Evolutionary conservation across 805 yeast species (phyloP).

Genomic region (Yarrowia sp.): DNA sequence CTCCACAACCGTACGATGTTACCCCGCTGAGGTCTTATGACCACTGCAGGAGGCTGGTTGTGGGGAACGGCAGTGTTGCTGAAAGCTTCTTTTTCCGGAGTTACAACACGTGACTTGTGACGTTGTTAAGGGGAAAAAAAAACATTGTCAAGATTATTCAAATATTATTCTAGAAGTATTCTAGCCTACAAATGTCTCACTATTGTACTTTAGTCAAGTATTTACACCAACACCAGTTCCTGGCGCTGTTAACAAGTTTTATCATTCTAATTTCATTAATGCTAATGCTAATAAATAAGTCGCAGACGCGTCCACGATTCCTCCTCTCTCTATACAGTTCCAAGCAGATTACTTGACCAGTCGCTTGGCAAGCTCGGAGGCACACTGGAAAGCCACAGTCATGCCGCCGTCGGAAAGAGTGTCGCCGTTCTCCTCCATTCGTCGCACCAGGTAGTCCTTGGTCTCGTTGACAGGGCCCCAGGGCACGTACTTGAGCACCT

Average conservation of each 20-base stretch:
- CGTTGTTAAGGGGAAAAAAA: no score
- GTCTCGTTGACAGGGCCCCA: conserved; percentile 98
- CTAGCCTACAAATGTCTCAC: no score
- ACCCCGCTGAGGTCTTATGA: background rate
- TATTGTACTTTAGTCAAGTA: no score
- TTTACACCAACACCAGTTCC: no score
- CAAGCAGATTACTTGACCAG: conserved; percentile 7
- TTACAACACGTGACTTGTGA: no score
- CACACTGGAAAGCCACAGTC: conserved; percentile 31
- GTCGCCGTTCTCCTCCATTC: conserved; percentile 94
- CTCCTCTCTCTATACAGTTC: background rate
- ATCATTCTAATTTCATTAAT: conserved; percentile 13
- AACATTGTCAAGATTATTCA: no score
- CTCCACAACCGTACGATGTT: background rate
- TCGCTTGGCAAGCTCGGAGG: conserved; percentile 29
- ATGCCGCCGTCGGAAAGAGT: conserved; percentile 58
- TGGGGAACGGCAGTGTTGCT: no score
- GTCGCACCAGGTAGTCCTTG: conserved; percentile 79
- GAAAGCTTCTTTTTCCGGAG: no score
- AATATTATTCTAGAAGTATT: no score
- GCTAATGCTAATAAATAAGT: conserved; percentile 22
- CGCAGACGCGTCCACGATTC: background rate
- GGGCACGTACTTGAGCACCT: conserved; percentile 89
- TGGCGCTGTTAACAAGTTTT: no score
- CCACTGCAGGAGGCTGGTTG: background rate